These are phyloP conservation scores for Aspergillus carbonarius DNA, from an alignment of 2,329 filamentous ascomycete species.

Conservation along the genomic window DNA sequence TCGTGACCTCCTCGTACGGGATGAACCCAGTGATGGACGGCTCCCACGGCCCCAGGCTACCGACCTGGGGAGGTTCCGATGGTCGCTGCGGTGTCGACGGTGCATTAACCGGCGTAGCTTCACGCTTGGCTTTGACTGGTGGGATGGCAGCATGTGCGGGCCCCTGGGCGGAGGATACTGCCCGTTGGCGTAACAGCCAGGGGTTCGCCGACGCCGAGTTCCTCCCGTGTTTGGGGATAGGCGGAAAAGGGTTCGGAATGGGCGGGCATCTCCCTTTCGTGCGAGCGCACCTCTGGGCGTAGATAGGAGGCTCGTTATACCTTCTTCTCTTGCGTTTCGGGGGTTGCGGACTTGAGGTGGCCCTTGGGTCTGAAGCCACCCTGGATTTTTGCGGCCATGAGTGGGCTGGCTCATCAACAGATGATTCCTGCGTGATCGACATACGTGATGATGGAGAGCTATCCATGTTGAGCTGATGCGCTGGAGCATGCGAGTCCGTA, in stretches of 20 bases:
- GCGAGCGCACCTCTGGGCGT: constrained; percentile 46
- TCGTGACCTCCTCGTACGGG: constrained; percentile 73
- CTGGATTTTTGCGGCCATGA: constrained; percentile 26
- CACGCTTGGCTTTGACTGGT: constrained; percentile 18
- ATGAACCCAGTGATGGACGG: constrained; percentile 67
- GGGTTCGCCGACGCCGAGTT: constrained; percentile 20
- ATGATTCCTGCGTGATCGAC: constrained; percentile 17
- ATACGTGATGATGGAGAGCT: constrained; percentile 30
- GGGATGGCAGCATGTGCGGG: constrained; percentile 19
- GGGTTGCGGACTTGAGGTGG: constrained; percentile 31
- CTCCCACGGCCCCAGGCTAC: constrained; percentile 47
- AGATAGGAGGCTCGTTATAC: constrained; percentile 56
- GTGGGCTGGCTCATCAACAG: constrained; percentile 11
- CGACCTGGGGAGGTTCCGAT: constrained; percentile 21
- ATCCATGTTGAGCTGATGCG: constrained; percentile 20
- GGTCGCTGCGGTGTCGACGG: constrained; percentile 20
- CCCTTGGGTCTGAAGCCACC: constrained; percentile 17
- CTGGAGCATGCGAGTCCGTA: constrained; percentile 15
- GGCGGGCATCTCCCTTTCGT: constrained; percentile 42
- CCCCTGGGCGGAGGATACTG: constrained; percentile 16
- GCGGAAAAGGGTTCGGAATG: constrained; percentile 38
- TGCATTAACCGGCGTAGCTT: constrained; percentile 30
- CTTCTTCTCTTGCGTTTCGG: constrained; percentile 51
- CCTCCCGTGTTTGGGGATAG: constrained; percentile 35
- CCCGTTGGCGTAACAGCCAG: constrained; percentile 24